Percentiles rank a stretch among this genome's conserved stretches.
These are phyloP conservation scores for Xylariomycetidae sp. DNA, from an alignment of 2,329 filamentous ascomycete genomes.

Conservation along the genomic window DNA sequence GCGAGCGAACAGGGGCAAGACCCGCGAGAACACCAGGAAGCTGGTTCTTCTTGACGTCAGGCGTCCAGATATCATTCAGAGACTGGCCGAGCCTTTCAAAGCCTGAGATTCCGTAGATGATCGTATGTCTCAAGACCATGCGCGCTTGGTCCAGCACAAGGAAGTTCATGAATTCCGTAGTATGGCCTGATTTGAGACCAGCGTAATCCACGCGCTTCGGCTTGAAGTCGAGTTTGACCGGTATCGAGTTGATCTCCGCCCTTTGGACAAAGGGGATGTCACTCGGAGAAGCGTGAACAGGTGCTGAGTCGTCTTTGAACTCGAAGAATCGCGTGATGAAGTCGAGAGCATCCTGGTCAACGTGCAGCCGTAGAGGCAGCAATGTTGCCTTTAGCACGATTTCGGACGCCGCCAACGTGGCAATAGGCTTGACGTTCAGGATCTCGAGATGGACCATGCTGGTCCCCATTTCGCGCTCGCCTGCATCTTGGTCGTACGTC, in stretches of 20 bases:
- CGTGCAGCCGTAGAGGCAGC: slow-evolving; percentile 81
- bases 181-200: slow-evolving; percentile 84
- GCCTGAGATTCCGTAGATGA: slow-evolving; percentile 85
- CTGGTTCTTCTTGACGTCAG: slow-evolving; percentile 84
- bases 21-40: slow-evolving; percentile 84
- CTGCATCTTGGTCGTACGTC: slow-evolving; percentile 83
- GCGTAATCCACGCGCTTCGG: slow-evolving; percentile 97
- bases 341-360: slow-evolving; percentile 95
- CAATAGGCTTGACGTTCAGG: slow-evolving; percentile 79
- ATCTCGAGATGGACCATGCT: slow-evolving; percentile 90
- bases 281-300: slow-evolving; percentile 51
- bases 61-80: slow-evolving; percentile 94
- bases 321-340: slow-evolving; percentile 97
- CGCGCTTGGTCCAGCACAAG: slow-evolving; percentile 84
- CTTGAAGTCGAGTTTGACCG: slow-evolving; percentile 88
- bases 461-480: slow-evolving; percentile 77
- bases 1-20: slow-evolving; percentile 78
- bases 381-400: slow-evolving; percentile 75
- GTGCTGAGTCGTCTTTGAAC: slow-evolving; percentile 74
- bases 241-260: slow-evolving; percentile 77
- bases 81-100: slow-evolving; percentile 87
- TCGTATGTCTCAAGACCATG: slow-evolving; percentile 79
- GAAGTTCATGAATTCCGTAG: slow-evolving; percentile 99
- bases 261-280: slow-evolving; percentile 85
- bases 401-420: slow-evolving; percentile 80